Percentiles rank a stretch among this genome's conserved stretches.
These are phyloP conservation scores for Betula pendula DNA, from an alignment of 306 rosid species.

Conservation along the genomic window DNA sequence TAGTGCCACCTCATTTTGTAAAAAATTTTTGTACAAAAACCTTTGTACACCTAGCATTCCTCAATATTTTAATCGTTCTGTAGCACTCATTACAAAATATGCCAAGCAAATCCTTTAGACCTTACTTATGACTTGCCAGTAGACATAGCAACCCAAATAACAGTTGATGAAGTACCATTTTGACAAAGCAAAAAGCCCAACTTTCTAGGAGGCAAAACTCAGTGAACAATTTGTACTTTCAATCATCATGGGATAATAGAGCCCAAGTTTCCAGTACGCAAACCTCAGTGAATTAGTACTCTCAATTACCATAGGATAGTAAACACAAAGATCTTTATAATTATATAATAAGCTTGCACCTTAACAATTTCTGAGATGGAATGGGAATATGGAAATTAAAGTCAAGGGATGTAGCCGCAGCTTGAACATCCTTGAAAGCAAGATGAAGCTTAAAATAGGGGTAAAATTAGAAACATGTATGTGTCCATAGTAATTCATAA, in stretches of 20 bases:
- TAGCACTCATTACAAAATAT: no score
- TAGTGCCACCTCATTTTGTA: no score
- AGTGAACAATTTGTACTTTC: background rate
- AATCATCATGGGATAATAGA: background rate
- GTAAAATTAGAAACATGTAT: background rate
- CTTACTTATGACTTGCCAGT: background rate
- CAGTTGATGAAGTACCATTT: background rate
- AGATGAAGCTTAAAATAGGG: background rate
- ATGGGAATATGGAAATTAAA: background rate
- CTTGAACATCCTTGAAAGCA: background rate
- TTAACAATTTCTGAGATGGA: slow-evolving; percentile 1
- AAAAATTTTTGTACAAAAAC: no score
- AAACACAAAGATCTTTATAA: background rate
- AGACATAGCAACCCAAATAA: background rate
- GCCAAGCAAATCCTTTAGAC: background rate
- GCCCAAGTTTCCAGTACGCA: background rate
- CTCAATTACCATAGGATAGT: background rate
- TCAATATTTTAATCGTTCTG: no score
- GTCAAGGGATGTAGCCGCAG: background rate
- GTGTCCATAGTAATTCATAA: background rate
- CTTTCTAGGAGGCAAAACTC: background rate
- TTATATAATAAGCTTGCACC: background rate
- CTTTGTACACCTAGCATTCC: no score
- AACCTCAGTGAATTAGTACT: background rate
- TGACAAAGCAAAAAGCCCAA: background rate